Evolutionary conservation across 1,284 basidiomycete species (phyloP), one percentile per base, ranked within the genome.

Genomic region (Neolentinus lepideus): DNA sequence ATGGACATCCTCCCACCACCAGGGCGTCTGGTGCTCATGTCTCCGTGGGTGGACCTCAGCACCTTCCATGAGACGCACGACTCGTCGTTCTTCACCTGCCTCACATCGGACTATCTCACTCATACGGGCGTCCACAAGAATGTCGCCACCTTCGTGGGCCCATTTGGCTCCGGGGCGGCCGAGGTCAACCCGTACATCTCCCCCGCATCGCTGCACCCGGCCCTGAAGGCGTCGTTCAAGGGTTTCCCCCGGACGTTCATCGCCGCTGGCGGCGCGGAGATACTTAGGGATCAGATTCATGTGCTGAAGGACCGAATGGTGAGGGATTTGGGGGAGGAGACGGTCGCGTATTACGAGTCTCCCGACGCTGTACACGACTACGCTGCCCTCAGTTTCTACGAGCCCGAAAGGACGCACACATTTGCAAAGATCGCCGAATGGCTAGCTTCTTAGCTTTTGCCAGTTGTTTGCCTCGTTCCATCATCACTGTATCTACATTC

Each of bases 181-280:
- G 68, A 71, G 14, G 66, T 63, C 3, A 83, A 78, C 59, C 65
- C 68, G 10, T 85, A 82, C 61, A 73, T 85, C 45, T 84, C 80
- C 0, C 83, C 84, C 1, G 78, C 77, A 2, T 80, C 77, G 4
- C 62, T 70, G 46, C 58, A 74, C 29, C 47, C 47, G 4, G 67
- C 75, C 1, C 58, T 63, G 19, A 62, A 73, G 38, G 45, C 48
- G 52, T 63, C 68, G 54, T 85, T 83, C 65, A 70, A 71, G 22
- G 75, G 71, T 19, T 83, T 83, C 64, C 83, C 83, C 1, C 66
- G 67, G 31, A 83, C 82, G 1, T 79, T 80, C 62, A 76, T 85
- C 48, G 65, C 75, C 24, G 72, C 71, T 2, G 83, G 83, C 2
- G 78, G 73, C 2, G 77, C 75, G 1, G 84, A 85, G 65, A 65